Percentiles rank a stretch among this genome's conserved stretches.
Evolutionary conservation across 2,329 filamentous ascomycete genomes (phyloP).

Genomic region (Colletotrichum orchidophilum): DNA sequence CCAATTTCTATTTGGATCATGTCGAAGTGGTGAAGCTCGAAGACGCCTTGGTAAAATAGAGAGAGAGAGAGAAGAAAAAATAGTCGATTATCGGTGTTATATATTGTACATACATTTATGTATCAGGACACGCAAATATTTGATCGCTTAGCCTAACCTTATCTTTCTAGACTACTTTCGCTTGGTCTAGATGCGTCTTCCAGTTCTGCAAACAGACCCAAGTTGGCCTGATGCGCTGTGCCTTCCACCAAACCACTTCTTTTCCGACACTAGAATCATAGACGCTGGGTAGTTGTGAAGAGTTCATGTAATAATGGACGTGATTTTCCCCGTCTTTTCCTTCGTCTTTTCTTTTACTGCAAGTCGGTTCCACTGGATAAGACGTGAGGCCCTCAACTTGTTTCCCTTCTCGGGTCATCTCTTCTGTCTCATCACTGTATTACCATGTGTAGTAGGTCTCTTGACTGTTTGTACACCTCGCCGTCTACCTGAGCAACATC

Average conservation of each 20-base stretch:
- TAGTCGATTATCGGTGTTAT: background rate
- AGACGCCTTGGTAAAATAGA: slow-evolving; percentile 3
- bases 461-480: background rate
- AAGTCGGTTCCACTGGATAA: no score
- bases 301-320: background rate
- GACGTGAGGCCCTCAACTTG: no score
- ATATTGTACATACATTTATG: slow-evolving; percentile 24
- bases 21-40: slow-evolving; percentile 10
- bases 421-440: background rate
- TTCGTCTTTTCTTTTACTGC: no score
- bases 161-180: slow-evolving; percentile 16
- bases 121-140: background rate
- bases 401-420: background rate
- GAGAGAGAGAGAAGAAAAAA: background rate
- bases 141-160: slow-evolving; percentile 9
- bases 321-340: background rate
- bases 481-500: no score
- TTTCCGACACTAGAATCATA: background rate
- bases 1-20: background rate
- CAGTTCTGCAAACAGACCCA: background rate
- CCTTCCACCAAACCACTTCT: background rate
- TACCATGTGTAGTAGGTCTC: background rate
- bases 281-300: background rate
- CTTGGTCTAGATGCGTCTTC: slow-evolving; percentile 14
- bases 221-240: background rate